Conservation (phyloP, 331 rosid genomes). For the Phaseolus coccineus region DNA sequence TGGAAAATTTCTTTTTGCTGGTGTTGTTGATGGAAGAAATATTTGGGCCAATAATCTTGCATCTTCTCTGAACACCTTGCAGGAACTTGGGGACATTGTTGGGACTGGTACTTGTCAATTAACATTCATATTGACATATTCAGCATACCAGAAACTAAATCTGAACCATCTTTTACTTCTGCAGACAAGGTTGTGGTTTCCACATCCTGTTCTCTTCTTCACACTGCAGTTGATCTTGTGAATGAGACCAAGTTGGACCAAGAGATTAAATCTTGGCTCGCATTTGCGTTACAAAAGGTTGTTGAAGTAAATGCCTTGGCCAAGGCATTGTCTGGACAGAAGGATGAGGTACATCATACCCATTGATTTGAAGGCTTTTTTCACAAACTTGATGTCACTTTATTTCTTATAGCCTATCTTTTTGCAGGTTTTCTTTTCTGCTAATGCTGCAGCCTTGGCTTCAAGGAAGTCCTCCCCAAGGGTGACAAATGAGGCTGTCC, state of each 20-base stretch:
- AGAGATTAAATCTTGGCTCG: constrained; percentile 89
- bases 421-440: constrained; percentile 74
- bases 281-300: constrained; percentile 86
- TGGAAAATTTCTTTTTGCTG: constrained; percentile 83
- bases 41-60: constrained; percentile 88
- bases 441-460: constrained; percentile 80
- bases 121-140: constrained; percentile 9
- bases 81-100: constrained; percentile 66
- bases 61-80: constrained; percentile 65
- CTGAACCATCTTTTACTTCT: constrained; percentile 28
- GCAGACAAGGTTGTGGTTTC: constrained; percentile 81
- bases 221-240: constrained; percentile 88
- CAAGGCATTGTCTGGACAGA: constrained; percentile 77
- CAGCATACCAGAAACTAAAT: constrained; percentile 36
- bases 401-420: constrained; percentile 16
- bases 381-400: constrained; percentile 21
- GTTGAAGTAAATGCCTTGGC: constrained; percentile 90
- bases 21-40: constrained; percentile 92
- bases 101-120: constrained; percentile 66
- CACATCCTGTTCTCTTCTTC: constrained; percentile 91
- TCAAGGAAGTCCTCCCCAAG: constrained; percentile 86
- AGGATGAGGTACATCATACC: constrained; percentile 62
- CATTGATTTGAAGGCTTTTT: not conserved
- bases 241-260: constrained; percentile 79
- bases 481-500: constrained; percentile 84